Base-by-base conservation (phyloP, 164 flowering plant genomes). In the Stephania cephalantha region DNA sequence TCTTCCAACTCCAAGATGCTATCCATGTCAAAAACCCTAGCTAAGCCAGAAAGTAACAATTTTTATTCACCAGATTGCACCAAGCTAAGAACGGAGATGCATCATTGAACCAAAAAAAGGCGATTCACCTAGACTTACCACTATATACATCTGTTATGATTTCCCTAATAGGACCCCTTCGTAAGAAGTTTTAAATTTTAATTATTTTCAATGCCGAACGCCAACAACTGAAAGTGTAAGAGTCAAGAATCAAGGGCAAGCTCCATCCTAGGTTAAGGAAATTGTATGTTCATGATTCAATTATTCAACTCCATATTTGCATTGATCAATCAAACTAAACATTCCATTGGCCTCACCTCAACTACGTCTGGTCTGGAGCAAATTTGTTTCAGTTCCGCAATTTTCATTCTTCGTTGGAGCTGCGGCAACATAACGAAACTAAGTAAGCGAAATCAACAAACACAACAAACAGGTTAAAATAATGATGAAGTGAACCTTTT, bases 361-460 rank as follows among this genome's bases (percentile, higher is more conserved):
- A 96, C 98, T 15, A 96, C 97, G 87, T 96, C 99, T 46, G 98
- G 99, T 77, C 90, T 91, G 68, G 91, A 76, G 74, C 90, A 91
- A 25, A 91, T 86, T 82, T 94, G 98, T 78, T 96, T 96, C 79
- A 96, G 82, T 74, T 96, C 98, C 35, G 97, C 99, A 81, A 96
- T 91, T 79, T 92, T 94, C 98, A 96, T 96, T 68, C 98, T 81
- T 9, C 97, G 86, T 78, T 90, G 95, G 63, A 94, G 92, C 99
- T 94, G 81, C 71, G 82, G 82, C 64, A 81, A 6, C 46, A 22
- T 42, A 29, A 46, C 7, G 4, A 63, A 77, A 17, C 15, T 20
- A 44, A 35, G 42, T 35, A 2, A 35, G 20, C 30, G 50, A 73
- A 75, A 17, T 15, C 31, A 55, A 10, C 64, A 73, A 45, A 52